Conservation (phyloP, 495 filamentous ascomycete species). For the Penicillium canescens region DNA sequence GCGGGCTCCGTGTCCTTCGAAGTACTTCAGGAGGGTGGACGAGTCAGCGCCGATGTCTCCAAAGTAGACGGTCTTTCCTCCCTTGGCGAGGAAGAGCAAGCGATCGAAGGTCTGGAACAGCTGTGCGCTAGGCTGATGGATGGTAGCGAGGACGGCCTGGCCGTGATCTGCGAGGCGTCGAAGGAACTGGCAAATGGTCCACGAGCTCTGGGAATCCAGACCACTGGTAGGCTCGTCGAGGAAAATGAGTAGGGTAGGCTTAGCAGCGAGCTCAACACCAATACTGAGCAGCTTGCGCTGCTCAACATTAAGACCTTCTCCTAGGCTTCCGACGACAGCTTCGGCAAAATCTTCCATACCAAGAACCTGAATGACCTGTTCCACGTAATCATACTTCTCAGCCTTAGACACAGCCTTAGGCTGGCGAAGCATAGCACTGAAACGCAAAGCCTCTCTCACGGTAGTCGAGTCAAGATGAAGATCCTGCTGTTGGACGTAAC, state of each 20-base stretch:
- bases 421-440: constrained; percentile 83
- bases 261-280: constrained; percentile 86
- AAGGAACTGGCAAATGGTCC: constrained; percentile 77
- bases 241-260: constrained; percentile 81
- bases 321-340: constrained; percentile 39
- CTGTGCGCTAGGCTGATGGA: constrained; percentile 89
- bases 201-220: constrained; percentile 82
- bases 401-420: constrained; percentile 44
- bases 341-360: constrained; percentile 46
- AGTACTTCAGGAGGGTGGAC: constrained; percentile 66
- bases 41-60: constrained; percentile 80
- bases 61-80: constrained; percentile 84
- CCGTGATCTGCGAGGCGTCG: constrained; percentile 80
- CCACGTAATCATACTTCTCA: constrained; percentile 50
- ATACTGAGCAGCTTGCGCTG: constrained; percentile 87
- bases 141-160: constrained; percentile 87
- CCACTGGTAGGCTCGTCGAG: constrained; percentile 91
- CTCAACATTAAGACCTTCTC: constrained; percentile 80
- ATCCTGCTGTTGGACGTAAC: constrained; percentile 93
- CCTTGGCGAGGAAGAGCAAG: constrained; percentile 76
- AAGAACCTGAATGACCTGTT: constrained; percentile 48
- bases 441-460: constrained; percentile 78
- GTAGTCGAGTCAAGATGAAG: constrained; percentile 83
- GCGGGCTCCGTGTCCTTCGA: constrained; percentile 68
- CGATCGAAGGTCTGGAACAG: constrained; percentile 91